Conservation (phyloP, 2,329 filamentous ascomycete genomes). For the Didymella pinodella region DNA sequence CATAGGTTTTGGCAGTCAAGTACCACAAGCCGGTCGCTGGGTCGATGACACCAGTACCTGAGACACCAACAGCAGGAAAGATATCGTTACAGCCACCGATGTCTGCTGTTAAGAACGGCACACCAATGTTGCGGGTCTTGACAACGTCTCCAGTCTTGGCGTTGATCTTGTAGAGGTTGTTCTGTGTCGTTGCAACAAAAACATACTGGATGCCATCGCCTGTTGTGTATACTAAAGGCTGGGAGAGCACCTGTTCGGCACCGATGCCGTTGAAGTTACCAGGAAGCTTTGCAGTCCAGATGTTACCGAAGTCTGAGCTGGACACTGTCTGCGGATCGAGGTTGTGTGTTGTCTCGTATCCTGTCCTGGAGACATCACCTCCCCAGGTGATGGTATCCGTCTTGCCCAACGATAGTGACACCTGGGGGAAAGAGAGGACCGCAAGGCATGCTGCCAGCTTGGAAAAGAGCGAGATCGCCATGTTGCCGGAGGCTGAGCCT, state of each 20-base stretch:
- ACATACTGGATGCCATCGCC: conserved; percentile 60
- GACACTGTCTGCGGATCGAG: conserved; percentile 67
- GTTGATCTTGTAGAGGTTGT: conserved; percentile 65
- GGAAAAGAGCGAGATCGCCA: conserved; percentile 7
- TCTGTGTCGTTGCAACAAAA: conserved; percentile 65
- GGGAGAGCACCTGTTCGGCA: conserved; percentile 62
- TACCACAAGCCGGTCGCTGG: conserved; percentile 60
- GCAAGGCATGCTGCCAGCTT: conserved; percentile 12
- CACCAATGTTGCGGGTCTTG: conserved; percentile 57
- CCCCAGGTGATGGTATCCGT: conserved; percentile 68
- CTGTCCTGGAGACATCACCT: conserved; percentile 63
- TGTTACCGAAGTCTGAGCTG: conserved; percentile 63
- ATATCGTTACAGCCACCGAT: conserved; percentile 58
- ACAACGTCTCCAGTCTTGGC: conserved; percentile 63
- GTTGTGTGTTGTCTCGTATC: conserved; percentile 68
- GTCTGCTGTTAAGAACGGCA: conserved; percentile 59
- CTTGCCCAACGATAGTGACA: conserved; percentile 23
- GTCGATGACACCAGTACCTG: conserved; percentile 62
- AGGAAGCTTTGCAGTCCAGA: conserved; percentile 62
- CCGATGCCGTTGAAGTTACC: conserved; percentile 59
- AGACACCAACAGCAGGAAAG: conserved; percentile 58
- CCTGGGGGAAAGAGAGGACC: conserved; percentile 4
- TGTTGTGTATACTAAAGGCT: conserved; percentile 63
- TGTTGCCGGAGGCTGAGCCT: background rate
- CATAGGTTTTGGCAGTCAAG: conserved; percentile 60